phyloP scores from a whole-genome alignment of 2,329 filamentous ascomycete species.

The Venturia aucupariae region DNA sequence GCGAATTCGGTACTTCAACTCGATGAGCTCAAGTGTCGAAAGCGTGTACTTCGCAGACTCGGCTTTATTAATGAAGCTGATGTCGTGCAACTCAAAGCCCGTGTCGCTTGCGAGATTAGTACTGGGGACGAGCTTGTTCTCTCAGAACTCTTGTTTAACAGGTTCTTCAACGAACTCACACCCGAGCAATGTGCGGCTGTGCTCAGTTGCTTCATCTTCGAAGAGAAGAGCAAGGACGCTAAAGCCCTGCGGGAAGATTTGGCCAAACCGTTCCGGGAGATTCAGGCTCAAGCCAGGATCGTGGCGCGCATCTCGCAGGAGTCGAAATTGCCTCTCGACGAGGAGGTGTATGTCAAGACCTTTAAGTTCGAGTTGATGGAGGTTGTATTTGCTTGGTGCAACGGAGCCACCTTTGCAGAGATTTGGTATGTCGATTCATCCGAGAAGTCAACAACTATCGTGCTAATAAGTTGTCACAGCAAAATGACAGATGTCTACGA shows the following conservation, averaged over 20 bases:
- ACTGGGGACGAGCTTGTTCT: conserved; percentile 92
- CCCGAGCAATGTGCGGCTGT: conserved; percentile 81
- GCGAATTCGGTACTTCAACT: conserved; percentile 85
- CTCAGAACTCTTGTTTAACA: conserved; percentile 87
- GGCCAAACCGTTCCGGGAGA: conserved; percentile 73
- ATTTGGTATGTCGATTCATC: conserved; percentile 66
- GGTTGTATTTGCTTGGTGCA: conserved; percentile 84
- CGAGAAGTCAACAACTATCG: too few species aligned
- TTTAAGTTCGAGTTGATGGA: conserved; percentile 98
- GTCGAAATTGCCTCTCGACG: conserved; percentile 87
- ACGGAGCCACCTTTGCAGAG: conserved; percentile 80
- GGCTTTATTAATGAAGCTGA: conserved; percentile 94
- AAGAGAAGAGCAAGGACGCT: conserved; percentile 80
- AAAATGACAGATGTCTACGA: conserved; percentile 99
- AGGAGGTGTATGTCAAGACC: conserved; percentile 82
- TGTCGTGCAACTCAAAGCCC: conserved; percentile 92
- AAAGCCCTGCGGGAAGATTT: conserved; percentile 70
- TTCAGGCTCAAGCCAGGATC: conserved; percentile 76
- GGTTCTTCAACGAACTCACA: conserved; percentile 92
- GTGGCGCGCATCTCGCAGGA: conserved; percentile 92
- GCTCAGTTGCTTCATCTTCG: conserved; percentile 92
- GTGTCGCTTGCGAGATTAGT: conserved; percentile 95
- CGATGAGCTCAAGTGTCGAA: conserved; percentile 92
- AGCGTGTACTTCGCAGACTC: conserved; percentile 85
- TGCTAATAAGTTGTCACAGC: conserved; percentile 36